Conservation (phyloP, 1,284 basidiomycete species). For the Apiotrichum gracile region DNA sequence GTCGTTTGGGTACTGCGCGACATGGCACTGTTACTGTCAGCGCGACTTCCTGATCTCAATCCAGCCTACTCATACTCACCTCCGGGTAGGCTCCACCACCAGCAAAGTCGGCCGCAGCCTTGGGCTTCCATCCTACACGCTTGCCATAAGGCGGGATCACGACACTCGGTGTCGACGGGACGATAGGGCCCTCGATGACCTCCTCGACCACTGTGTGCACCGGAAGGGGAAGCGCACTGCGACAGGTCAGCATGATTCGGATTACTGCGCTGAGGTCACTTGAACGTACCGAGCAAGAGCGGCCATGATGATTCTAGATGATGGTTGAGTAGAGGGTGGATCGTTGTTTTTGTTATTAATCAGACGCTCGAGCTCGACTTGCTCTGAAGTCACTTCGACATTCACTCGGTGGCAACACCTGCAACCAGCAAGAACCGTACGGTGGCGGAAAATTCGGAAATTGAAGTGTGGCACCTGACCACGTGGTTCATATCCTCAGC, state of each 20-base stretch:
- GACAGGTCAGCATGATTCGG: neutral
- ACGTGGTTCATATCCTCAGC: too few relatives aligned
- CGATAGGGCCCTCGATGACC: conserved; percentile 25
- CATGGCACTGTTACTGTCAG: conserved; percentile 61
- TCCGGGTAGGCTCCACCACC: conserved; percentile 96
- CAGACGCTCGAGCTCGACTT: too few relatives aligned
- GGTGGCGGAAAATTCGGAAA: too few relatives aligned
- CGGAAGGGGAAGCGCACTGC: conserved; percentile 39
- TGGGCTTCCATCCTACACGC: conserved; percentile 80
- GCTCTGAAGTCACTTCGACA: too few relatives aligned
- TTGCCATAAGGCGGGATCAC: conserved; percentile 61
- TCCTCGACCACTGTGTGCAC: conserved; percentile 31
- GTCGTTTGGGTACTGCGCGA: conserved; percentile 93
- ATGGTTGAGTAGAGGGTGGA: neutral
- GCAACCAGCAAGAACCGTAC: too few relatives aligned
- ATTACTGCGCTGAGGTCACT: too few relatives aligned
- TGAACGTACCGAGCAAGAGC: conserved; percentile 43
- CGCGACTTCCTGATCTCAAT: too few relatives aligned
- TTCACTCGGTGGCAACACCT: too few relatives aligned
- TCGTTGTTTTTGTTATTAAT: neutral
- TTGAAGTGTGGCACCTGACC: too few relatives aligned
- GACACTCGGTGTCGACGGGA: conserved; percentile 14
- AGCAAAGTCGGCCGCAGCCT: conserved; percentile 72
- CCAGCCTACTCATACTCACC: conserved; percentile 22
- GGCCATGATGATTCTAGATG: conserved; percentile 42